Conservation (phyloP, 805 yeast genomes). For the Saccharomyces eubayanus region DNA sequence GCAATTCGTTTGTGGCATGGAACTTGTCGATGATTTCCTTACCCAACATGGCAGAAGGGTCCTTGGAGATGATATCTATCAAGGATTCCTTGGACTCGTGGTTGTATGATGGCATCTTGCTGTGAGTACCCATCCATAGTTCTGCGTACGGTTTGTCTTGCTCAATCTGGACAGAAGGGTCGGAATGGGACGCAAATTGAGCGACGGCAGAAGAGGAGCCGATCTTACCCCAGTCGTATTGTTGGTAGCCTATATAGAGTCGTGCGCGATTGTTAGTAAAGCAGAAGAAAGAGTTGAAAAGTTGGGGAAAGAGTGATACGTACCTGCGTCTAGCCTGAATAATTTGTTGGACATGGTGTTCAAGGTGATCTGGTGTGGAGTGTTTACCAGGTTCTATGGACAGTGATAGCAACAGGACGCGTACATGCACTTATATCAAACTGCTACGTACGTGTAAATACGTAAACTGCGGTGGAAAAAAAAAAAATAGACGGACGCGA, state of each 20-base stretch:
- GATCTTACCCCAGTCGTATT: slow-evolving; percentile 82
- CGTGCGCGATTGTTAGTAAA: background rate
- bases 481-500: background rate
- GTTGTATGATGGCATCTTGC: slow-evolving; percentile 72
- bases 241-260: slow-evolving; percentile 49
- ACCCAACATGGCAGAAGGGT: slow-evolving; percentile 57
- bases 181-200: slow-evolving; percentile 65
- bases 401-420: background rate
- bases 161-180: slow-evolving; percentile 53
- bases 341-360: slow-evolving; percentile 30
- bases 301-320: slow-evolving; percentile 5
- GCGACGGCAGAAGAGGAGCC: slow-evolving; percentile 88
- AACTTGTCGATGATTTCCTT: slow-evolving; percentile 51
- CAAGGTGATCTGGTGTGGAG: background rate
- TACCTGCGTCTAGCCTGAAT: slow-evolving; percentile 37
- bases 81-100: slow-evolving; percentile 49
- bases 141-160: slow-evolving; percentile 88
- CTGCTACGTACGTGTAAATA: background rate
- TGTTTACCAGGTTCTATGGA: background rate
- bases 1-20: slow-evolving; percentile 63
- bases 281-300: background rate
- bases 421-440: background rate
- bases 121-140: slow-evolving; percentile 99
- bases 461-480: background rate
- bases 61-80: slow-evolving; percentile 53